Evolutionary conservation across 2,329 filamentous ascomycete genomes (phyloP), one percentile per base, ranked within the genome.

Genomic region (Magnaporthiopsis incrustans): DNA sequence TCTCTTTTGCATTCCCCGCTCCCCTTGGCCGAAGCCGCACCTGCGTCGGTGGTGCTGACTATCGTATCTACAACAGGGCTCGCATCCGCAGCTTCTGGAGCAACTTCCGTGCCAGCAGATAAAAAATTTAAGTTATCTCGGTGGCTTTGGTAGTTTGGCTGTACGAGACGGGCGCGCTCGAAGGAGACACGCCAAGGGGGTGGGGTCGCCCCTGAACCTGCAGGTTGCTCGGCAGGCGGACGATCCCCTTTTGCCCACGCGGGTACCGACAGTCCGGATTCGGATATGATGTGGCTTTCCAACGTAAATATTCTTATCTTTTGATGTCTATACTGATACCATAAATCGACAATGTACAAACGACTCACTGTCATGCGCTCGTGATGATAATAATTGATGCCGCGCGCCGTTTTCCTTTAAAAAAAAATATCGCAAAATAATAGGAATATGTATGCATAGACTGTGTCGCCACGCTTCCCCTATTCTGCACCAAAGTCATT

Each of bases 71-170:
- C 56, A 30, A 30, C 50, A 61, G 60, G 27, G 10, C 60, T 14
- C 60, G 60, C 25, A 61, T 61, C 26, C 60, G 38, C 26, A 38
- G 30, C 38, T 50, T 61, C 35, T 61, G n/a, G 25, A n/a, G n/a
- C 22, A 30, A 26, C 27, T 61, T 53, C 38, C 60, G 60, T 53
- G 44, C 44, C 22, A n/a, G 8, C 44, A 53, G 10, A n/a, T 53
- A 30, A 30, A 30, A 53, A 53, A 53, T 4, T 22, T 15, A 4
- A 4, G 22, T n/a, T 22, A n/a, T 18, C 18, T 8, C 6, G 5
- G 18, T 53, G 44, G 44, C 22, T 22, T 53, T 22, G 44, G 8
- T 53, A 8, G 44, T 6, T n/a, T 10, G 10, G 2, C 18, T 1
- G 18, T 5, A n/a, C 22, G 22, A 22, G 22, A 53, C 3, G 7